Evolutionary conservation across 2,329 filamentous ascomycete genomes (phyloP).

Genomic region (Pseudogymnoascus sp.): DNA sequence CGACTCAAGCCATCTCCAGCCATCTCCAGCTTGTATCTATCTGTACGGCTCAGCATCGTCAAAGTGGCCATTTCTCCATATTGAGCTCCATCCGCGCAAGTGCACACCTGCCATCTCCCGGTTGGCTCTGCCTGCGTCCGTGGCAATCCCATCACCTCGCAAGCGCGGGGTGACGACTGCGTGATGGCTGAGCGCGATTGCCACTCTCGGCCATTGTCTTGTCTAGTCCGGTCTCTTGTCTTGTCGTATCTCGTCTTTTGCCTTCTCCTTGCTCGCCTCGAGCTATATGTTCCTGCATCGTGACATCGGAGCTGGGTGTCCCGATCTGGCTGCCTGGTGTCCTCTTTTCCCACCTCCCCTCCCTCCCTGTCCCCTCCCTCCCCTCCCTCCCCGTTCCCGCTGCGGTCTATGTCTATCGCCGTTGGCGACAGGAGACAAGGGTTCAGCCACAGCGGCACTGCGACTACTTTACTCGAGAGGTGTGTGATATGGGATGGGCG

Average conservation of each 20-base stretch:
- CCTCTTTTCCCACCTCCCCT: neutral
- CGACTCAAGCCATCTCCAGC: neutral
- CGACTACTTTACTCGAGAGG: neutral
- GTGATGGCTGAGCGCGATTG: neutral
- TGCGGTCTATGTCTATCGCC: neutral
- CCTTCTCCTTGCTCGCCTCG: neutral
- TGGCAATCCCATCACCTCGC: neutral
- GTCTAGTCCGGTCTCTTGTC: neutral
- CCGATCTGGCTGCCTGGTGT: neutral
- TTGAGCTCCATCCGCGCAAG: neutral
- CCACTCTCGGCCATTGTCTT: neutral
- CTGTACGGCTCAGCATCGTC: neutral
- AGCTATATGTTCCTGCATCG: neutral
- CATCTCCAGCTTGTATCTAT: neutral
- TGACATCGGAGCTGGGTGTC: neutral
- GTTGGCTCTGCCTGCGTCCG: neutral
- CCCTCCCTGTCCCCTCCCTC: neutral
- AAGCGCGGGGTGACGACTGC: neutral
- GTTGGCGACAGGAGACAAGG: neutral
- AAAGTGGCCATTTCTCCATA: neutral
- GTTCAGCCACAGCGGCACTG: neutral
- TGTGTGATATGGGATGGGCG: constrained; percentile 1
- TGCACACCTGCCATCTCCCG: neutral
- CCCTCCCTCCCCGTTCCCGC: neutral
- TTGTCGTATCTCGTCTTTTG: neutral